These are phyloP conservation scores for Cercospora beticola DNA, from an alignment of 2,329 filamentous ascomycete species.

Conservation along the genomic window DNA sequence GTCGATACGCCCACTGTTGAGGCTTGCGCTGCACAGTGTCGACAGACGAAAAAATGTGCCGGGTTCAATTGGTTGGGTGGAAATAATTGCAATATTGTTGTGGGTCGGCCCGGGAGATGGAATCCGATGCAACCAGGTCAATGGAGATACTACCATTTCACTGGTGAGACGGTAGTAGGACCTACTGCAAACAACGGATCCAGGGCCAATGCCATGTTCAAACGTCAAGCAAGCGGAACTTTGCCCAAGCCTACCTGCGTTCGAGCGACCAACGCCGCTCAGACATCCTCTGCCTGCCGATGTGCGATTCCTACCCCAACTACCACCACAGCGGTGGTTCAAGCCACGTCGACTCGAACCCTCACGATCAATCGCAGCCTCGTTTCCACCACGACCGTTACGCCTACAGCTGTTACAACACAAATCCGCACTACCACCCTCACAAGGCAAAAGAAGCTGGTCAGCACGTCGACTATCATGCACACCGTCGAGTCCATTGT, in stretches of 20 bases:
- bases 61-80: constrained; percentile 2
- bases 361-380: not conserved
- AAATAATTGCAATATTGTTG: not conserved
- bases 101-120: not conserved
- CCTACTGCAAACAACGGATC: not conserved
- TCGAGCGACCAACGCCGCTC: constrained; percentile 2
- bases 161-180: not conserved
- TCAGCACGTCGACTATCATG: not conserved
- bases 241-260: constrained; percentile 5
- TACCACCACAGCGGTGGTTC: not conserved
- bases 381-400: constrained; percentile 4
- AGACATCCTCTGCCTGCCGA: constrained; percentile 6
- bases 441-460: not conserved
- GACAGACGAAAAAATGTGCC: not conserved
- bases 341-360: not conserved
- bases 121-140: not conserved
- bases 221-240: constrained; percentile 6
- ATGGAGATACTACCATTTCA: constrained; percentile 6
- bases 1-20: not conserved
- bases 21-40: not conserved
- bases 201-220: no score
- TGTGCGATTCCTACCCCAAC: constrained; percentile 9
- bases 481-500: constrained; percentile 4
- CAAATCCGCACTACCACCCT: constrained; percentile 3
- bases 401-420: not conserved